Evolutionary conservation across 2,329 filamentous ascomycete species (phyloP).

Genomic region (Endoconidiophora polonica): DNA sequence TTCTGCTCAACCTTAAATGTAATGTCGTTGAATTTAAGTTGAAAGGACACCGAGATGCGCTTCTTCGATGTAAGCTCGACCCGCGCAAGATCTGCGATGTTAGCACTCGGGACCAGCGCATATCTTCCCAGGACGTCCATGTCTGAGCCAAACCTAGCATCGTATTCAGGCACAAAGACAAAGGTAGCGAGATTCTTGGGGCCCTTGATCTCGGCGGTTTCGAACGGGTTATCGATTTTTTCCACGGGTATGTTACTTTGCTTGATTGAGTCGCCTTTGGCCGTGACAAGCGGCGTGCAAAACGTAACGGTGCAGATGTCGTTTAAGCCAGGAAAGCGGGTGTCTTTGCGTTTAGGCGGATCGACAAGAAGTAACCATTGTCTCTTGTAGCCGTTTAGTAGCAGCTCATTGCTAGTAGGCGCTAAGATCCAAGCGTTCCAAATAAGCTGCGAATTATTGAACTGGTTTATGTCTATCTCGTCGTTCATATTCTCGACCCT

Average conservation of each 20-base stretch:
- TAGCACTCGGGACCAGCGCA: not conserved
- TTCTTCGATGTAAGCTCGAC: not conserved
- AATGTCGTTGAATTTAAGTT: slow-evolving; percentile 2
- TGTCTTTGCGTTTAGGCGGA: not conserved
- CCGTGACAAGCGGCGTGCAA: not conserved
- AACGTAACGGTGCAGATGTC: slow-evolving; percentile 3
- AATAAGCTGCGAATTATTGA: slow-evolving; percentile 4
- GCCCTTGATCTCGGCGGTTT: not conserved
- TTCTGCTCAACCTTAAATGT: slow-evolving; percentile 9
- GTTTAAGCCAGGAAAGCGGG: slow-evolving; percentile 10
- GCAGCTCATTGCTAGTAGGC: not conserved
- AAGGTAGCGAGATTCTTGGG: slow-evolving; percentile 6
- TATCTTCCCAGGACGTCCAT: not conserved
- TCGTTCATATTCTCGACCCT: slow-evolving; percentile 13
- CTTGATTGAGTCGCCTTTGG: not conserved
- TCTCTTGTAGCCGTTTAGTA: slow-evolving; percentile 1
- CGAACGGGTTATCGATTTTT: slow-evolving; percentile 12
- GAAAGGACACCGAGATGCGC: slow-evolving; percentile 1
- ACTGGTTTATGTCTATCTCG: not conserved
- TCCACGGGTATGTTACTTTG: not conserved
- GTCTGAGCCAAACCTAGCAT: not conserved
- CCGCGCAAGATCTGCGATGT: not conserved
- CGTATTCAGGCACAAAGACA: slow-evolving; percentile 3
- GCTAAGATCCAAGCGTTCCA: slow-evolving; percentile 12
- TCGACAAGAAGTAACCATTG: slow-evolving; percentile 12